Conservation (phyloP, 768 basidiomycete genomes). For the Macrolepiota fuliginosa region DNA sequence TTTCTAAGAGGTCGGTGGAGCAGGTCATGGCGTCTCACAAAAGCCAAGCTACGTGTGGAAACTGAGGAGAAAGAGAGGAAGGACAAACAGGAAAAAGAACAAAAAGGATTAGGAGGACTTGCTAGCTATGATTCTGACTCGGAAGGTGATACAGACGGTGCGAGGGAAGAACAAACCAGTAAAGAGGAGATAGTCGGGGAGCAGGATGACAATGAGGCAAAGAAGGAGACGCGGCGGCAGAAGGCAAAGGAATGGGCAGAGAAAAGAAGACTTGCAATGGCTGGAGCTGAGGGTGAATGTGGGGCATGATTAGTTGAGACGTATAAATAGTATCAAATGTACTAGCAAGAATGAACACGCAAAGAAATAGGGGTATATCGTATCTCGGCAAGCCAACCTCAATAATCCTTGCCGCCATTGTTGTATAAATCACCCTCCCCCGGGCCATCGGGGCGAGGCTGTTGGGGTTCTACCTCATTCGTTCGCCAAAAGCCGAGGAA, state of each 20-base stretch:
- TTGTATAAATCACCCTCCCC: conserved; percentile 8
- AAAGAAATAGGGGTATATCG: neutral
- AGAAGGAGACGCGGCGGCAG: conserved; percentile 48
- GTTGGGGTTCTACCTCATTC: neutral
- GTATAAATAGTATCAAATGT: neutral
- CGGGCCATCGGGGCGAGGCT: neutral
- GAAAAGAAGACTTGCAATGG: conserved; percentile 32
- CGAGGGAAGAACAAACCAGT: conserved; percentile 22
- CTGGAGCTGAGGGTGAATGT: neutral
- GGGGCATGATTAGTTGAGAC: neutral
- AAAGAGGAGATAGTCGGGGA: conserved; percentile 16
- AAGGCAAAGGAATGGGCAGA: conserved; percentile 60
- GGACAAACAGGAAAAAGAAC: conserved; percentile 23
- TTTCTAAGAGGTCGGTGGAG: conserved; percentile 81
- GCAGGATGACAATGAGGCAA: conserved; percentile 19
- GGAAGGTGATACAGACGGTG: conserved; percentile 26
- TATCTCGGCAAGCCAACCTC: neutral
- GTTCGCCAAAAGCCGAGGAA: conserved; percentile 32
- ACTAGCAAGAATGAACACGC: neutral
- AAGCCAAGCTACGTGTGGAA: conserved; percentile 41
- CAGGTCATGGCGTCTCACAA: conserved; percentile 56
- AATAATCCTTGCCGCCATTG: neutral
- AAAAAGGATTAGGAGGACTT: conserved; percentile 45
- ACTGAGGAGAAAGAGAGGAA: conserved; percentile 21
- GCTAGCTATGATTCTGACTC: conserved; percentile 55